Conservation (phyloP, 2,329 filamentous ascomycete genomes). For the Microsporum ferrugineum region DNA sequence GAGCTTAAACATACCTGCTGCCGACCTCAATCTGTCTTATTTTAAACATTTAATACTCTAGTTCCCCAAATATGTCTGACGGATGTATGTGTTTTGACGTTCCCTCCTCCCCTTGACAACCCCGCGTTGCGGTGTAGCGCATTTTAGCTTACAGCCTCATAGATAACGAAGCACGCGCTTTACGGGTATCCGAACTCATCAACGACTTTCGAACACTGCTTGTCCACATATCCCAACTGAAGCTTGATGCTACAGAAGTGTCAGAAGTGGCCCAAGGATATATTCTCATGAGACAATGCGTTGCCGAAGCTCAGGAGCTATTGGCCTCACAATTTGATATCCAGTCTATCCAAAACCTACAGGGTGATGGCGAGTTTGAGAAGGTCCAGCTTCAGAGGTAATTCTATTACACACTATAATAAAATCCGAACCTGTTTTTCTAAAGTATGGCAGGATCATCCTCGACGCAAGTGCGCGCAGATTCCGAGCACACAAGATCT, state of each 20-base stretch:
- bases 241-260: slow-evolving; percentile 40
- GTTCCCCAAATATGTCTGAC: slow-evolving; percentile 40
- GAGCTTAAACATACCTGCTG: background rate
- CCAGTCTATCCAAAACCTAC: slow-evolving; percentile 30
- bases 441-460: slow-evolving; percentile 40
- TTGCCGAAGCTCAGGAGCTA: slow-evolving; percentile 44
- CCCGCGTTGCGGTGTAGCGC: background rate
- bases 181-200: slow-evolving; percentile 53
- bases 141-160: slow-evolving; percentile 8
- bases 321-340: slow-evolving; percentile 43
- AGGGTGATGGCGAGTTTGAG: slow-evolving; percentile 42
- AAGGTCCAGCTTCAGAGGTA: slow-evolving; percentile 48
- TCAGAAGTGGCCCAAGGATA: slow-evolving; percentile 51
- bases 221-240: slow-evolving; percentile 46
- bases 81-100: slow-evolving; percentile 37
- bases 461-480: slow-evolving; percentile 48
- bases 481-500: slow-evolving; percentile 51
- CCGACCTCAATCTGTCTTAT: slow-evolving; percentile 5
- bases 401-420: slow-evolving; percentile 3
- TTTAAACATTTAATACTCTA: background rate
- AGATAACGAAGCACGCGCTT: slow-evolving; percentile 54
- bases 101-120: background rate
- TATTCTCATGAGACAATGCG: slow-evolving; percentile 45
- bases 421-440: slow-evolving; percentile 3
- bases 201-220: slow-evolving; percentile 53